Base-by-base conservation (phyloP, 306 rosid genomes). In the Glycine soja region DNA sequence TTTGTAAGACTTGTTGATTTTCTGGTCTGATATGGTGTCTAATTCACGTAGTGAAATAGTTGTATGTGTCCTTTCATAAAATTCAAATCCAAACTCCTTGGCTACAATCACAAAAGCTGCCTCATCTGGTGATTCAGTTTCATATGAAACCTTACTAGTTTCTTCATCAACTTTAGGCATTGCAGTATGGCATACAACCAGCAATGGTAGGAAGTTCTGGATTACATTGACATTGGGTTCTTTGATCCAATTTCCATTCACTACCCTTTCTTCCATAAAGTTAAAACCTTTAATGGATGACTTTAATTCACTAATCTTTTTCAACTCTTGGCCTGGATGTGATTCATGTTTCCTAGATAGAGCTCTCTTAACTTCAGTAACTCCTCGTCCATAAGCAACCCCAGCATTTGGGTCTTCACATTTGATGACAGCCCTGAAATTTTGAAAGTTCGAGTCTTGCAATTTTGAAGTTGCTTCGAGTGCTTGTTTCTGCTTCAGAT, bases 381-480 rank as follows among this genome's bases (percentile, higher is more conserved):
- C 84, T 19, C 93, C 98, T 42, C 86, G 88, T 46, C 99, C 99
- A 62, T 90, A 96, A 67, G 91, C 88, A 87, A 87, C 85, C 66
- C 99, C 99, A 8, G 99, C 98, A 88, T 96, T 96, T 42, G 99
- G 99, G 67, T 96, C 99, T 87, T 96, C 99, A 82, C 98, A 96
- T 74, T 81, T 86, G 67, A 96, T 90, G 59, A 79, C 72, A 19
- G 94, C 97, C 90, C 87, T 90, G 87, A 96, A 96, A 84, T 88
- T 64, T 56, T 78, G 62, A 67, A 88, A 93, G 80, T 82, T 80
- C 0, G 86, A 81, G 74, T 92, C 98, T 38, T 85, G 92, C 7
- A 92, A 81, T 62, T 81, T 88, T 3, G 98, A 90, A 77, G 97
- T 96, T 11, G 76, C 88, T 62, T 96, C 99, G 45, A 77, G 54